Base-by-base conservation (phyloP, 2,329 filamentous ascomycete species). In the Xylogone sp. region DNA sequence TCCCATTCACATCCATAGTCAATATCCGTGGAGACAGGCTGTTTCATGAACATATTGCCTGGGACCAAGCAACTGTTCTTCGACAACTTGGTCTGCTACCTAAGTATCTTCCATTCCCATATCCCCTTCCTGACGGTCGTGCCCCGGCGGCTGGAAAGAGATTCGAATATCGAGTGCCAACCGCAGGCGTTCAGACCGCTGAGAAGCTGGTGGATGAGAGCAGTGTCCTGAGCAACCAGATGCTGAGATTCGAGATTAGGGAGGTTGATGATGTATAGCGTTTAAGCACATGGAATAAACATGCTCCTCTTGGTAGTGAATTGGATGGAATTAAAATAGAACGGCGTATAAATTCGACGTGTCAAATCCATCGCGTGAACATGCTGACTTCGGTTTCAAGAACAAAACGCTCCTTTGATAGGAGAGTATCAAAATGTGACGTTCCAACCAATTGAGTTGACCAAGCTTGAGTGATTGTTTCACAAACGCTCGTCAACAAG, bases 11-110 rank as follows among this genome's bases (percentile, higher is more conserved):
- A 0, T 74, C 78, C 2, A 73, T 88, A 0, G 84, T 88, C 3
- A 86, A 85, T 51, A 76, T 88, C 49, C 77, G 86, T 1, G 86
- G 86, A 2, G 84, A 88, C 61, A 72, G 84, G 1, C 68, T 89
- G 1, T 87, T 82, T 57, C 83, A 88, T 56, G 86, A 89, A 63
- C 85, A 88, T 58, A 88, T 89, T 43, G 71, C 76, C 13, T 89
- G 85, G 84, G 85, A 89, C 53, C 84, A 88, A 63, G 80, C 73
- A 0, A 84, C 81, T 0, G 76, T 81, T 1, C 68, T 89, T 9
- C 66, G 73, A 6, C 85, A 88, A 62, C 65, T 86, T 1, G 84
- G 81, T 0, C 62, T 87, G 19, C 62, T 89, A 47, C 62, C 62
- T 2, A 56, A 62, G 47, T 65, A 63, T 24, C 56, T 66, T 0